A percentile compares a stretch with the other conserved stretches of the same genome.
Conservation (phyloP, 495 filamentous ascomycete species). For the Trypethelium eluteriae region DNA sequence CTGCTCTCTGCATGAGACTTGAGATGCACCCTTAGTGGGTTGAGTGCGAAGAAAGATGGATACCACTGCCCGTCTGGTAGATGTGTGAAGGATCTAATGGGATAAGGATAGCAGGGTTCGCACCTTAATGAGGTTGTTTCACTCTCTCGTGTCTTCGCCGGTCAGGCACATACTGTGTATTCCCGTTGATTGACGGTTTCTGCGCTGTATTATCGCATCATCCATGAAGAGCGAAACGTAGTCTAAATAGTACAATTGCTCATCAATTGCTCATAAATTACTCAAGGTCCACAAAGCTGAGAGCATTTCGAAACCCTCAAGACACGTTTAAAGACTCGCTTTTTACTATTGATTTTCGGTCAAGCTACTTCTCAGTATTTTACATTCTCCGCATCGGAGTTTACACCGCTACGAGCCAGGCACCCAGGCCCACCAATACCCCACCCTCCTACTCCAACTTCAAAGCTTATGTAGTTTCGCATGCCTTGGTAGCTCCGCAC, state of each 20-base stretch:
- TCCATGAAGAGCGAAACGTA: not conserved
- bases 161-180: not conserved
- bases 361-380: no score
- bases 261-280: no score
- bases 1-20: not conserved
- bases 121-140: not conserved
- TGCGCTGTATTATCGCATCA: constrained; percentile 7
- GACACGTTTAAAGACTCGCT: no score
- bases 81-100: not conserved
- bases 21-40: not conserved
- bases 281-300: no score
- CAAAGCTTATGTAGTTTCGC: no score
- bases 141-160: not conserved
- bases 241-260: not conserved
- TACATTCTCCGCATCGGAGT: no score
- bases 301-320: no score
- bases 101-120: not conserved
- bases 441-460: no score
- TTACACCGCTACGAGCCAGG: no score
- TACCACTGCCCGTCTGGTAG: not conserved
- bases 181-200: not conserved
- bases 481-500: no score
- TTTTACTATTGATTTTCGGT: no score
- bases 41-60: not conserved
- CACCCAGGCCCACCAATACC: no score